A percentile compares a stretch with the other conserved stretches of the same genome.
These are phyloP conservation scores for Rosa rugosa DNA, from an alignment of 306 rosid species.

Conservation along the genomic window DNA sequence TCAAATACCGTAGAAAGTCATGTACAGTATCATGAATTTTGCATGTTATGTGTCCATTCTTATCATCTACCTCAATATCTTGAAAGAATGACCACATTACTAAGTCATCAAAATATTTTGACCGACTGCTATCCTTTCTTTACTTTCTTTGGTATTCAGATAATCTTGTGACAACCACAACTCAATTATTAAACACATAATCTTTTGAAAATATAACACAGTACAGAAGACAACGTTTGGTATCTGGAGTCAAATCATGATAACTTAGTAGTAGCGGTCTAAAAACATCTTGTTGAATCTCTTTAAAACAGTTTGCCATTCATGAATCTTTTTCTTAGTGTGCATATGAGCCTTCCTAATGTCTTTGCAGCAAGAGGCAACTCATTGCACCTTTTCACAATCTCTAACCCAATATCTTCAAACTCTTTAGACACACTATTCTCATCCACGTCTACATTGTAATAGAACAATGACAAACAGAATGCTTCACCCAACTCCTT, in stretches of 20 bases:
- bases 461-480: slow-evolving; percentile 1
- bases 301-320: not conserved
- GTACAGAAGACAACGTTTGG: too few relatives aligned
- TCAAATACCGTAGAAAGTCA: too few relatives aligned
- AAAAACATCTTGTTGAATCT: not conserved
- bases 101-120: not conserved
- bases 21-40: too few relatives aligned
- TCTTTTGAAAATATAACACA: too few relatives aligned
- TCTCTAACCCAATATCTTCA: not conserved
- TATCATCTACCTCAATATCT: not conserved
- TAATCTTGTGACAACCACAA: too few relatives aligned
- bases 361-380: slow-evolving; percentile 4
- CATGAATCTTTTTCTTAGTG: not conserved
- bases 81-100: too few relatives aligned
- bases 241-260: too few relatives aligned
- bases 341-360: slow-evolving; percentile 4
- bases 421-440: too few relatives aligned
- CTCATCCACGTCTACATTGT: not conserved
- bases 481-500: not conserved
- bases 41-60: too few relatives aligned
- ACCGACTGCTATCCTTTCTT: not conserved
- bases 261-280: too few relatives aligned
- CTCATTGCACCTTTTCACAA: not conserved
- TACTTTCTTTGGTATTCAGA: not conserved
- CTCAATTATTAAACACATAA: too few relatives aligned